Evolutionary conservation across 805 yeast genomes (phyloP), one percentile per base, ranked within the genome.

Genomic region (Saccharomyces kudriavzevii): DNA sequence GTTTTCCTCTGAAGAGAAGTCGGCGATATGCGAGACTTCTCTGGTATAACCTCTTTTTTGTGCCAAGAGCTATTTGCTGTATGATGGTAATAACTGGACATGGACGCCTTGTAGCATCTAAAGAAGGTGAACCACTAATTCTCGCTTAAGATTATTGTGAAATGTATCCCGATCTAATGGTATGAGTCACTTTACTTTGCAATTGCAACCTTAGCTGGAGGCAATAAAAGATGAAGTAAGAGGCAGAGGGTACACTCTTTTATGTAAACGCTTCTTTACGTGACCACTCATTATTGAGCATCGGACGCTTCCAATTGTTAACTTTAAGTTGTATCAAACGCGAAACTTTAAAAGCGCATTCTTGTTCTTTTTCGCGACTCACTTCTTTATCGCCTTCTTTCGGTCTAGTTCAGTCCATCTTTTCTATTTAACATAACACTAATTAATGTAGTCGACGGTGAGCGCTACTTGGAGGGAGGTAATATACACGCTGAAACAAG

Each of bases 1-100:
- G 48, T 47, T 50, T 13, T 45, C 45, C 22, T 54, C 50, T 3
- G 56, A 43, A 22, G 43, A 17, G 17, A 17, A 4, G 24, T 17
- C 9, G 17, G 22, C 2, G 43, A 17, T 35, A 17, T 17, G 43
- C 43, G 24, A 17, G 24, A 17, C 47, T 50, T 24, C 26, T n/a
- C 48, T 45, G 11, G 30, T 45, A 8, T n/a, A 26, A 9, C 22
- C 30, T 45, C 48, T 27, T 11, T 27, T 27, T 26, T 45, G 9
- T 20, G 22, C 31, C 13, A 25, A 26, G 48, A 27, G 29, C 10
- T 3, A 3, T 26, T 9, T 14, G n/a, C 14, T 25, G 11, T 27
- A n/a, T 45, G 20, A 17, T 20, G 29, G 20, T 22, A 25, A 17
- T n/a, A 13, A 9, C 13, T 45, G 31, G 17, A 25, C 48, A 27